These are phyloP conservation scores for Melocanna baccifera DNA, from an alignment of 176 grass and related monocot species.

Conservation along the genomic window DNA sequence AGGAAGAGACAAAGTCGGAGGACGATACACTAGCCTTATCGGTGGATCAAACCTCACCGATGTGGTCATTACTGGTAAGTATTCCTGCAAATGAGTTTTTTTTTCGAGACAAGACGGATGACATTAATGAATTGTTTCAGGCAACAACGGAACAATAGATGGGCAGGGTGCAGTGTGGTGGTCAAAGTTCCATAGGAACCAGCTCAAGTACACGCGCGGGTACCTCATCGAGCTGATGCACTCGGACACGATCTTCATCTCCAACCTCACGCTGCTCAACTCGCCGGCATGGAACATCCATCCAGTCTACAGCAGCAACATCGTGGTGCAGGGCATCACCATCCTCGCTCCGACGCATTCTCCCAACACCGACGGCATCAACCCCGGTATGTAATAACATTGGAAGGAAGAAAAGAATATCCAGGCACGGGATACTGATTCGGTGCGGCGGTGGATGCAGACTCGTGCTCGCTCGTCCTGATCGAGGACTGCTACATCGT, in stretches of 20 bases:
- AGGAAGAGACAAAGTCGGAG: conserved; percentile 72
- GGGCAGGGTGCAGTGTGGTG: conserved; percentile 85
- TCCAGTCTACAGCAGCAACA: conserved; percentile 86
- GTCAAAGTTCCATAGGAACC: conserved; percentile 70
- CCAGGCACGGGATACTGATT: not conserved
- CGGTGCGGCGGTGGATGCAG: not conserved
- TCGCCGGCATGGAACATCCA: conserved; percentile 96
- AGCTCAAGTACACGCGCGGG: conserved; percentile 86
- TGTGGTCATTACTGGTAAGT: conserved; percentile 65
- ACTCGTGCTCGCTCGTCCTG: conserved; percentile 78
- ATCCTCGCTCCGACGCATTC: conserved; percentile 75
- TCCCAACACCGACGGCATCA: conserved; percentile 95
- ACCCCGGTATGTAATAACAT: conserved; percentile 51
- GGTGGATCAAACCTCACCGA: conserved; percentile 78
- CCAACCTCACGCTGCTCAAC: conserved; percentile 81
- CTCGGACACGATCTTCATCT: conserved; percentile 58
- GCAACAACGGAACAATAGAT: conserved; percentile 84
- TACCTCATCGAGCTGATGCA: conserved; percentile 89
- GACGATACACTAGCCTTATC: conserved; percentile 80
- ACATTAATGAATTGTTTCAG: not conserved
- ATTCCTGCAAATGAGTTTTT: not conserved
- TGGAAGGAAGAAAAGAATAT: too few species aligned
- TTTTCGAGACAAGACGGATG: not conserved
- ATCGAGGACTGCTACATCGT: conserved; percentile 99
- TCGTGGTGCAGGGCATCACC: conserved; percentile 64